phyloP scores from a whole-genome alignment of 768 basidiomycete genomes.

The Suillus weaverae region DNA sequence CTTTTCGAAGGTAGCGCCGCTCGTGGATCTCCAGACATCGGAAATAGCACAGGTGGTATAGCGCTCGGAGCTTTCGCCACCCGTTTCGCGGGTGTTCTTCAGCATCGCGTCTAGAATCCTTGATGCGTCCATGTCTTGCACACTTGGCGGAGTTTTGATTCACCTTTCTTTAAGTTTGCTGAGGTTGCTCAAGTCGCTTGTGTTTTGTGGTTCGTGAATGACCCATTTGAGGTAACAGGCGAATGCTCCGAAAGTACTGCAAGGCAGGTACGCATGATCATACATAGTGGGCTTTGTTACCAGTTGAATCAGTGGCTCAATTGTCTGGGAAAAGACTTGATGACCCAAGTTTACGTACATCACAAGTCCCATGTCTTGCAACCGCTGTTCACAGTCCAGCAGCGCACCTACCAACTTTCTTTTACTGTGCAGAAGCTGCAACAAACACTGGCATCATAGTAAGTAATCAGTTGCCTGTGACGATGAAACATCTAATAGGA shows the following conservation, averaged over 20 bases:
- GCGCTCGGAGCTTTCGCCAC: neutral
- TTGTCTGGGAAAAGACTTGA: too few relatives aligned
- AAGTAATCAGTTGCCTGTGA: neutral
- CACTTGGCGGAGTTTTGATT: neutral
- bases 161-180: neutral
- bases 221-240: neutral
- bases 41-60: neutral
- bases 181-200: neutral
- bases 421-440: slow-evolving; percentile 34
- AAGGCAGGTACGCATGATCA: neutral
- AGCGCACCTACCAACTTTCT: slow-evolving; percentile 32
- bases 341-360: neutral
- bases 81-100: neutral
- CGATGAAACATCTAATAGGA: neutral
- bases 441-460: slow-evolving; percentile 38
- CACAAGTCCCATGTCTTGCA: slow-evolving; percentile 11
- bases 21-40: neutral
- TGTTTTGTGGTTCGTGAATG: neutral
- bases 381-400: slow-evolving; percentile 26
- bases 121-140: neutral
- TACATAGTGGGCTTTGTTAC: neutral
- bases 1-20: neutral
- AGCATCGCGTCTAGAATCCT: neutral
- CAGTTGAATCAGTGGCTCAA: neutral
- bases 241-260: neutral